phyloP scores from a whole-genome alignment of 768 basidiomycete genomes.

The Boletus bicolor region DNA sequence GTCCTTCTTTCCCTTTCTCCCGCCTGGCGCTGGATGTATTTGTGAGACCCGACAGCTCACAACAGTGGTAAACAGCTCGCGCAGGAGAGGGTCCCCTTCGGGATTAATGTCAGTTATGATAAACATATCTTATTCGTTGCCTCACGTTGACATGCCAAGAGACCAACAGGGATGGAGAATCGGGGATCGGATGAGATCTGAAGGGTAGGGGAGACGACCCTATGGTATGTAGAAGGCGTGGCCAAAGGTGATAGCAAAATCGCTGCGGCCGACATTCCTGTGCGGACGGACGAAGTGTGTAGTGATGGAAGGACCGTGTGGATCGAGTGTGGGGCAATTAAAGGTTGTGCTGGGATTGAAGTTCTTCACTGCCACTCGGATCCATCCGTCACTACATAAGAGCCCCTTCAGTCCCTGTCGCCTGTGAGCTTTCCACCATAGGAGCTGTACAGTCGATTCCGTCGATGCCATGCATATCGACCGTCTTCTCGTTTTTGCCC shows the following conservation, averaged over 20 bases:
- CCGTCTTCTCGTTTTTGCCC: too few species aligned
- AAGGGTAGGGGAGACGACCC: slow-evolving; percentile 58
- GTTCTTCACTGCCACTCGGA: too few species aligned
- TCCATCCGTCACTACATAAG: too few species aligned
- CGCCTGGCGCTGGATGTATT: slow-evolving; percentile 35
- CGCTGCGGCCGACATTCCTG: slow-evolving; percentile 35
- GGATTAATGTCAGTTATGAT: slow-evolving; percentile 6
- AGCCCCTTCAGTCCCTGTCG: too few species aligned
- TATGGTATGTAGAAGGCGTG: slow-evolving; percentile 61
- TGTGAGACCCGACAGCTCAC: slow-evolving; percentile 49
- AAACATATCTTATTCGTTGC: slow-evolving; percentile 5
- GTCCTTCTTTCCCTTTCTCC: slow-evolving; percentile 57
- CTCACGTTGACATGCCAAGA: slow-evolving; percentile 77
- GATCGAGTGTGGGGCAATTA: too few species aligned
- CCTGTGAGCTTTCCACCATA: too few species aligned
- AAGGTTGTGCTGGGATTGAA: too few species aligned
- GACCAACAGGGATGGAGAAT: slow-evolving; percentile 64
- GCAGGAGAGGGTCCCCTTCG: slow-evolving; percentile 68
- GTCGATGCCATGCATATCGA: too few species aligned
- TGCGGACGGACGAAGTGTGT: not conserved
- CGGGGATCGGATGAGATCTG: slow-evolving; percentile 48
- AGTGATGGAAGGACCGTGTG: not conserved
- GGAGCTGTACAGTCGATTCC: too few species aligned
- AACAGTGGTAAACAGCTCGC: slow-evolving; percentile 54
- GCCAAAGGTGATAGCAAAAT: slow-evolving; percentile 40